These are phyloP conservation scores for Plantago major DNA, from an alignment of 257 asterid genomes.

Conservation along the genomic window DNA sequence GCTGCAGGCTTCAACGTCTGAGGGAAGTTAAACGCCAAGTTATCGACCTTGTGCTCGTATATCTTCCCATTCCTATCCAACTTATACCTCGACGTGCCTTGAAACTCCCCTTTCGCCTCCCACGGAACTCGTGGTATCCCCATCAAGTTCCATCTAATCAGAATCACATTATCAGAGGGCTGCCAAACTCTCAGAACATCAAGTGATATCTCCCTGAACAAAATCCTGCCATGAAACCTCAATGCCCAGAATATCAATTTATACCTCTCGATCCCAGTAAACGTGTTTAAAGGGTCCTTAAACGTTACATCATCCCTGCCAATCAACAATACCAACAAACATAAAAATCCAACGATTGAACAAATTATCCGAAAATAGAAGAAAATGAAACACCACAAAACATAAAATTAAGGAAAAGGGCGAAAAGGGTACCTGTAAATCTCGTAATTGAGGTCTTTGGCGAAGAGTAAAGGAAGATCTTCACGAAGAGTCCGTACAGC, in stretches of 20 bases:
- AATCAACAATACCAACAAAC: not conserved
- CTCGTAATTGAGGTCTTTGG: conserved; percentile 75
- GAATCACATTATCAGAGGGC: conserved; percentile 70
- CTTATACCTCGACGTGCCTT: conserved; percentile 77
- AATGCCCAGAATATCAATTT: conserved; percentile 80
- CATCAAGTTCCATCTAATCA: conserved; percentile 68
- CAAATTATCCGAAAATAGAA: not conserved
- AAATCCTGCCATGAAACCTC: conserved; percentile 73
- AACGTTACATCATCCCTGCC: conserved; percentile 87
- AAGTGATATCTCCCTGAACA: conserved; percentile 72
- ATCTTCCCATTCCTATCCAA: conserved; percentile 75
- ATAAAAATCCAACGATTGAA: not conserved
- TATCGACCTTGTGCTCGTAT: conserved; percentile 85
- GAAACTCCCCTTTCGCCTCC: conserved; percentile 83
- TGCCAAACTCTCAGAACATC: conserved; percentile 81
- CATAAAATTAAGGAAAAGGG: not conserved
- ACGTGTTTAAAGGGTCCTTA: conserved; percentile 71
- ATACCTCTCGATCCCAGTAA: conserved; percentile 73
- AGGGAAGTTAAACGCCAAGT: conserved; percentile 72
- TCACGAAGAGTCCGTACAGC: conserved; percentile 91
- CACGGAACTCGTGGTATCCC: conserved; percentile 77
- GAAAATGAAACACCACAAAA: not conserved
- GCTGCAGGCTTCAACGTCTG: conserved; percentile 59
- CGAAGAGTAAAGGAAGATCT: conserved; percentile 67
- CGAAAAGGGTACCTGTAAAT: conserved; percentile 63